These are phyloP conservation scores for Biscogniauxia sp. DNA, from an alignment of 2,329 filamentous ascomycete species.

Conservation along the genomic window DNA sequence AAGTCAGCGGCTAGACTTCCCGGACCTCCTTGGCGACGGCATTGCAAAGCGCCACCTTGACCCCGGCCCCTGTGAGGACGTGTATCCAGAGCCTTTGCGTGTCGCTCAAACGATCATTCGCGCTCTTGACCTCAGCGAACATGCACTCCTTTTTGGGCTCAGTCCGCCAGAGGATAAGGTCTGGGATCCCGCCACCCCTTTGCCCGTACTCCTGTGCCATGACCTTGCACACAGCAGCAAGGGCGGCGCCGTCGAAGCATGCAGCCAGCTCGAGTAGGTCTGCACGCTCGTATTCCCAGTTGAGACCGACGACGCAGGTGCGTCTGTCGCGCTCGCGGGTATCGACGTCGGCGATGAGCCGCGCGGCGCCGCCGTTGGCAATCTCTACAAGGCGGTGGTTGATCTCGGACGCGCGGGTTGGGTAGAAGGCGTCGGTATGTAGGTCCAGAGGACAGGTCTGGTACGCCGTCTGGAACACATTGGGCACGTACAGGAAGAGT, in stretches of 20 bases:
- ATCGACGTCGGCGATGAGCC: conserved; percentile 68
- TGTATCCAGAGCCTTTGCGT: conserved; percentile 97
- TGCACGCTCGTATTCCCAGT: conserved; percentile 80
- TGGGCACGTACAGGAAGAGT: conserved; percentile 87
- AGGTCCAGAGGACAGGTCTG: conserved; percentile 93
- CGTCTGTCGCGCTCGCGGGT: conserved; percentile 63
- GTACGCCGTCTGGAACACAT: conserved; percentile 94
- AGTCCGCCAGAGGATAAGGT: conserved; percentile 82
- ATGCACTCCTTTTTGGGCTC: conserved; percentile 56
- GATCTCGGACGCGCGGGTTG: conserved; percentile 81
- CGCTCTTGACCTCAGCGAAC: conserved; percentile 78
- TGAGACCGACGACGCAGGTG: conserved; percentile 86
- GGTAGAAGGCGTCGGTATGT: conserved; percentile 89
- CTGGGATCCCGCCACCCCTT: conserved; percentile 83
- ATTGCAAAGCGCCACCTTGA: conserved; percentile 79
- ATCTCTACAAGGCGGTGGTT: conserved; percentile 84
- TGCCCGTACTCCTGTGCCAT: conserved; percentile 93
- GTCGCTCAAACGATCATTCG: conserved; percentile 92
- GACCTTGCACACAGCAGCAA: conserved; percentile 86
- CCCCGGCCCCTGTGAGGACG: conserved; percentile 79
- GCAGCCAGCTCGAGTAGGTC: conserved; percentile 76
- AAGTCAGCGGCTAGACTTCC: conserved; percentile 28
- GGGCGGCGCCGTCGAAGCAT: conserved; percentile 76
- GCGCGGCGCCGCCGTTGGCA: conserved; percentile 72
- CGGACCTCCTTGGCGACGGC: conserved; percentile 54